Evolutionary conservation across 176 grass and related monocot genomes (phyloP).

Genomic region (Musa acuminata): DNA sequence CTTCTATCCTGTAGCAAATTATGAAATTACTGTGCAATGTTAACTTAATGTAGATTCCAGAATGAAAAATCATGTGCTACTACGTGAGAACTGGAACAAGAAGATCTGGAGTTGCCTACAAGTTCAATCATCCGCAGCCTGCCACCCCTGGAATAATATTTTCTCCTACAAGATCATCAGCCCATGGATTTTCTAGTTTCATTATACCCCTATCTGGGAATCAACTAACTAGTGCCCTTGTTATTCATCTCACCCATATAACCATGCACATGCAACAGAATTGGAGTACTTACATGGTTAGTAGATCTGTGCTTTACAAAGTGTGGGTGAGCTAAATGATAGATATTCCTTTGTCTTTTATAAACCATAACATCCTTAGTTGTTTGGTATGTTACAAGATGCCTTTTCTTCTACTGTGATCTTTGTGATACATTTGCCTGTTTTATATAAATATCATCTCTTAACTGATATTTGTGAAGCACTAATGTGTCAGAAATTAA

Average conservation of each 20-base stretch:
- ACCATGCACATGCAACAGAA: constrained; percentile 10
- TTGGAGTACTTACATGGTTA: constrained; percentile 20
- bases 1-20: background rate
- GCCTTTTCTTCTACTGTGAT: too few relatives aligned
- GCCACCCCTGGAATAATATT: background rate
- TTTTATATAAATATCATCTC: background rate
- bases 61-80: constrained; percentile 22
- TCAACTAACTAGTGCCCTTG: constrained; percentile 10
- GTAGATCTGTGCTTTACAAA: background rate
- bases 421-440: background rate
- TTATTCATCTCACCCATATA: constrained; percentile 12
- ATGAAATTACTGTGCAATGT: background rate
- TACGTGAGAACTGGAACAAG: constrained; percentile 21
- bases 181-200: constrained; percentile 13
- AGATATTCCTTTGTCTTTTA: background rate
- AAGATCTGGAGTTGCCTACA: constrained; percentile 24
- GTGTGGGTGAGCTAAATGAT: background rate
- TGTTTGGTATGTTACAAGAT: too few relatives aligned
- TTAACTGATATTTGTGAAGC: background rate
- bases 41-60: constrained; percentile 6
- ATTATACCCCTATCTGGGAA: background rate
- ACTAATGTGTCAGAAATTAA: background rate
- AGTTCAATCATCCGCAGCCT: constrained; percentile 28
- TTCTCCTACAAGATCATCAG: background rate
- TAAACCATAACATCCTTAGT: too few relatives aligned